Evolutionary conservation across 257 asterid species (phyloP), one percentile per base, ranked within the genome.

Genomic region (Nicotiana tomentosiformis): DNA sequence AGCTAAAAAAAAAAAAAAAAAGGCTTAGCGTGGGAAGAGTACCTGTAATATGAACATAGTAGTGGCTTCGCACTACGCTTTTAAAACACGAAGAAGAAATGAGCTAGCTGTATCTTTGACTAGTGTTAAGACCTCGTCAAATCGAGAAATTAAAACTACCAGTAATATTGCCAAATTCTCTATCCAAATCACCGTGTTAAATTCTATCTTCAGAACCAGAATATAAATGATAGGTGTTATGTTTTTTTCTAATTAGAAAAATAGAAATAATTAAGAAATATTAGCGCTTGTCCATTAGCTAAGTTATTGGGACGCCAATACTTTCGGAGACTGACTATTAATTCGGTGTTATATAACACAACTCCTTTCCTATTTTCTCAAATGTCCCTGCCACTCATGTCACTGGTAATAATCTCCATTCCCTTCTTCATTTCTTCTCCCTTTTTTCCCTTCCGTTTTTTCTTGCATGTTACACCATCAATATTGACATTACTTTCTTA

Each of bases 211-310:
- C 5, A 61, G 5, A 61, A 61, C 5, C 12, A 61, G 66, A 20
- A n/a, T 61, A 61, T 61, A 0, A 57, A 57, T 61, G 66, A 7
- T 20, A 14, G 15, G 18, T 3, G 12, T 39, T 39, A 39, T 51
- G 4, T 20, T 18, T n/a, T 46, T 12, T 23, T 43, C 0, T 12
- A 12, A 74, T 46, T 49, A 51, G 64, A 51, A 74, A 49, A 74
- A 26, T 74, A 74, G 61, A 23, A 80, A 43, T 43, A 43, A 43
- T 43, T 1, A 43, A 35, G 83, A 65, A 60, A 64, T 5, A 80
- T 80, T 20, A 80, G 65, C 77, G 77, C 15, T 64, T 62, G 77
- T 80, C 83, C 83, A 64, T 46, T 80, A 67, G 57, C 64, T 80
- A 23, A 61, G 46, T 61, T 80, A 64, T 80, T 61, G 83, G 83